A percentile compares a stretch with the other conserved stretches of the same genome.
Evolutionary conservation across 2,329 filamentous ascomycete genomes (phyloP).

Genomic region (Zymoseptoria brevis): DNA sequence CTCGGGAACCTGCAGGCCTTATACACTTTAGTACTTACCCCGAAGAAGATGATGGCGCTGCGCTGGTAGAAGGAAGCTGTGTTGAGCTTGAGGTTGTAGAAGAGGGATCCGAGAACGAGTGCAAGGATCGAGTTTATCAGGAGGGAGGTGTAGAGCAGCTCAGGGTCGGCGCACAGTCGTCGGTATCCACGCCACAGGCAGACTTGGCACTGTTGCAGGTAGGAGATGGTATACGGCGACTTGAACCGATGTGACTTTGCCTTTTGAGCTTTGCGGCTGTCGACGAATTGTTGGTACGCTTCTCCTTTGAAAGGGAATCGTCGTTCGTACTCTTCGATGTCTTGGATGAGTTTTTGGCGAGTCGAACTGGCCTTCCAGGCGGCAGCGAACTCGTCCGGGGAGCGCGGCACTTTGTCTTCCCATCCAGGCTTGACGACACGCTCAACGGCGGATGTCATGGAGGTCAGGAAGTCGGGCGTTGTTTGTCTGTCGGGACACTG

Average conservation of each 20-base stretch:
- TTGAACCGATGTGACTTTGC: slow-evolving; percentile 48
- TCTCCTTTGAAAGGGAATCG: slow-evolving; percentile 40
- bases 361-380: slow-evolving; percentile 49
- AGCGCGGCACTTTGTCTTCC: slow-evolving; percentile 40
- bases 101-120: slow-evolving; percentile 71
- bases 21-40: slow-evolving; percentile 25
- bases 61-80: slow-evolving; percentile 70
- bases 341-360: slow-evolving; percentile 35
- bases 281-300: slow-evolving; percentile 37
- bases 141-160: slow-evolving; percentile 59
- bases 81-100: slow-evolving; percentile 62
- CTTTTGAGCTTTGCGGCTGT: slow-evolving; percentile 41
- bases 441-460: slow-evolving; percentile 52
- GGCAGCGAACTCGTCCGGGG: slow-evolving; percentile 43
- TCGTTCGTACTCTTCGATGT: slow-evolving; percentile 41
- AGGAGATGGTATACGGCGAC: slow-evolving; percentile 79
- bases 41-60: slow-evolving; percentile 78
- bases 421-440: slow-evolving; percentile 38
- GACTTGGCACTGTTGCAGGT: slow-evolving; percentile 63
- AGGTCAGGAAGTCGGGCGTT: slow-evolving; percentile 69
- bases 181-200: slow-evolving; percentile 76
- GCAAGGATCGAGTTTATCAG: slow-evolving; percentile 69
- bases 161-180: slow-evolving; percentile 68
- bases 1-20: no score
- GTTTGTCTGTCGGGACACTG: slow-evolving; percentile 64